phyloP scores from a whole-genome alignment of 1,284 basidiomycete species.

The Ganoderma sp. region DNA sequence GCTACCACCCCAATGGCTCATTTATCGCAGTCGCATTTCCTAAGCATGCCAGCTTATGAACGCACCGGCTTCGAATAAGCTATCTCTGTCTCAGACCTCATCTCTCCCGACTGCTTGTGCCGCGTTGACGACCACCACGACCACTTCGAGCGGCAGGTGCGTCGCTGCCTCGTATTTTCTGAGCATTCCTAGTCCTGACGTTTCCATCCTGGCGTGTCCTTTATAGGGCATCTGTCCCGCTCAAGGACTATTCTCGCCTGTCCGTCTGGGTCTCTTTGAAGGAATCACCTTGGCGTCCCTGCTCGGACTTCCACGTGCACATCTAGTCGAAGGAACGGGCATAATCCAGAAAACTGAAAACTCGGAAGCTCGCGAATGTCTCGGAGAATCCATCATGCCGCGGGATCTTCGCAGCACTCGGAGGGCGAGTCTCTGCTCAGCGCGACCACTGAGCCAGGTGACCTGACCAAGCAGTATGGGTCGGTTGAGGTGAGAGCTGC shows the following conservation, averaged over 20 bases:
- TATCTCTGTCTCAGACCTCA: slow-evolving; percentile 1
- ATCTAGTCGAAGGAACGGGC: background rate
- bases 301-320: background rate
- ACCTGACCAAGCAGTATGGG: slow-evolving; percentile 19
- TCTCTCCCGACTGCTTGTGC: background rate
- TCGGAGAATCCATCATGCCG: background rate
- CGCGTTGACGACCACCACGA: background rate
- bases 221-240: background rate
- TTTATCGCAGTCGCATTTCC: background rate
- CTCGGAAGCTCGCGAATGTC: background rate
- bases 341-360: background rate
- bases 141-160: background rate
- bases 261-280: background rate
- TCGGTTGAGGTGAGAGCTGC: slow-evolving; percentile 23
- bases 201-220: background rate
- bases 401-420: slow-evolving; percentile 15
- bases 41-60: slow-evolving; percentile 2
- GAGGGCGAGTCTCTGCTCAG: slow-evolving; percentile 24
- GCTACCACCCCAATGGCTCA: background rate
- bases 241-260: background rate
- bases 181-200: background rate
- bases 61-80: background rate
- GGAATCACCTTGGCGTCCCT: background rate
- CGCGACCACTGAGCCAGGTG: background rate
- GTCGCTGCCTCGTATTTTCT: background rate